These are phyloP conservation scores for Hyaloscypha bicolor DNA, from an alignment of 495 filamentous ascomycete genomes.

Conservation along the genomic window DNA sequence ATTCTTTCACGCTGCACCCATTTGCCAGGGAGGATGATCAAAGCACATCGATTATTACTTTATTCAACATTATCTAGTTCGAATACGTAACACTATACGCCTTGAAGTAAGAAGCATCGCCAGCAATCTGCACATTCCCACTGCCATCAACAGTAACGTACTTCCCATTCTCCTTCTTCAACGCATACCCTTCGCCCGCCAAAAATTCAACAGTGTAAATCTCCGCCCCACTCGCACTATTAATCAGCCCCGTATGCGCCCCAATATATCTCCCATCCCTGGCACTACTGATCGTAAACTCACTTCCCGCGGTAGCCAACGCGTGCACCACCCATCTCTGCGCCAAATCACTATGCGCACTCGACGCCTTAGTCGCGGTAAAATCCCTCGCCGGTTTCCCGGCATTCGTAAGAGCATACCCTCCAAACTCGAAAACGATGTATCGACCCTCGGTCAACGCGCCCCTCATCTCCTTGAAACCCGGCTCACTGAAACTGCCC, in stretches of 20 bases:
- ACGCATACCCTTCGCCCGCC: conserved; percentile 45
- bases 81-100: conserved; percentile 52
- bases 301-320: conserved; percentile 7
- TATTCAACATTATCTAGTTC: no score
- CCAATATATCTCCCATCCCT: conserved; percentile 49
- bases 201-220: conserved; percentile 44
- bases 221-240: conserved; percentile 33
- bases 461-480: conserved; percentile 55
- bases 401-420: conserved; percentile 32
- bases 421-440: conserved; percentile 33
- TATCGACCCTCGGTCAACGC: conserved; percentile 56
- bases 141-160: conserved; percentile 34
- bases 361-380: conserved; percentile 36
- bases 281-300: conserved; percentile 51
- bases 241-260: conserved; percentile 29
- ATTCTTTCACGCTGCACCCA: no score
- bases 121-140: conserved; percentile 32
- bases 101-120: conserved; percentile 29
- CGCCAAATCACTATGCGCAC: conserved; percentile 40
- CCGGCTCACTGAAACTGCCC: conserved; percentile 42
- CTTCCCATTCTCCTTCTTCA: conserved; percentile 39
- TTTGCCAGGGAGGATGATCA: no score
- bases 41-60: no score
- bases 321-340: conserved; percentile 57
- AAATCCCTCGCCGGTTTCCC: conserved; percentile 41